Evolutionary conservation across 1,284 basidiomycete genomes (phyloP).

Genomic region (Trametes hirsuta): DNA sequence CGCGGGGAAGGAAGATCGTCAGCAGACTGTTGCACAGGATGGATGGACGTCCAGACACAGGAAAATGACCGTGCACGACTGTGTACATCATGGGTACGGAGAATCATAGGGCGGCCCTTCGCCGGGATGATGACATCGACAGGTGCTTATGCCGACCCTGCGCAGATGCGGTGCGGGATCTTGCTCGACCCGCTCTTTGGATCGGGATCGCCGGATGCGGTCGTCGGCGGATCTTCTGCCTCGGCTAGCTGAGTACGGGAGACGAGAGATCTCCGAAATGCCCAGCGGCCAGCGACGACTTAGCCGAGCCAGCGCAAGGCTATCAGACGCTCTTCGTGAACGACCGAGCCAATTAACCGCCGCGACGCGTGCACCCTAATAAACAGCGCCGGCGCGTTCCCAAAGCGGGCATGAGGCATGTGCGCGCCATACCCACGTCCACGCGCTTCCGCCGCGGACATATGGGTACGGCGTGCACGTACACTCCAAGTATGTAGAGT

Average conservation of each 20-base stretch:
- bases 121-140: slow-evolving; percentile 22
- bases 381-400: slow-evolving; percentile 9
- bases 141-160: neutral
- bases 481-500: slow-evolving; percentile 4
- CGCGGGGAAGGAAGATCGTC: slow-evolving; percentile 14
- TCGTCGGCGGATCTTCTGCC: slow-evolving; percentile 22
- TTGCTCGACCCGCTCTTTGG: slow-evolving; percentile 8
- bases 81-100: neutral
- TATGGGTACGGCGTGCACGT: slow-evolving; percentile 5
- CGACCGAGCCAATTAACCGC: slow-evolving; percentile 15
- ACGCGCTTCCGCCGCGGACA: slow-evolving; percentile 13
- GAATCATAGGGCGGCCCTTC: slow-evolving; percentile 12
- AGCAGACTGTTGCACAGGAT: slow-evolving; percentile 15
- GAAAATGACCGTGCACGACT: neutral
- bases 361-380: slow-evolving; percentile 13
- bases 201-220: slow-evolving; percentile 17
- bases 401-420: slow-evolving; percentile 3
- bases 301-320: slow-evolving; percentile 19
- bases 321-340: slow-evolving; percentile 22
- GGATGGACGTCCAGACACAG: slow-evolving; percentile 7
- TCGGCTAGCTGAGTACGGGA: slow-evolving; percentile 17
- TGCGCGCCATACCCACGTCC: slow-evolving; percentile 15
- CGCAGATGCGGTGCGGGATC: slow-evolving; percentile 17
- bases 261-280: slow-evolving; percentile 25
- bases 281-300: slow-evolving; percentile 12